Base-by-base conservation (phyloP, 2,329 filamentous ascomycete genomes). In the Graphilbum fragrans region DNA sequence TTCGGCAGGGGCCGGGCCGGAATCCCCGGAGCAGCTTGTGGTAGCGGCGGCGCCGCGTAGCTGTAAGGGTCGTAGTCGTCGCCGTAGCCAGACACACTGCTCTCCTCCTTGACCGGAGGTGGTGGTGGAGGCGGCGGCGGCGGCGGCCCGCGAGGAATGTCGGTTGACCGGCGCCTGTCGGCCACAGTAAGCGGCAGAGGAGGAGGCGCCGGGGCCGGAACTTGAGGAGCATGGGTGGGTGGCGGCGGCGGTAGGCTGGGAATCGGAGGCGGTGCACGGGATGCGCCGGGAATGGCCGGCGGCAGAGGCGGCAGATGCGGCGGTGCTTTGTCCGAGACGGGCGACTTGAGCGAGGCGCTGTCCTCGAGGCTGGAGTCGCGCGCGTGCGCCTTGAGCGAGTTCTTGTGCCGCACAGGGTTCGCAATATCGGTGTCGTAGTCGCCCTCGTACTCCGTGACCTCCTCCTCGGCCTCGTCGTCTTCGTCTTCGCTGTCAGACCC, bases 391-490 rank as follows among this genome's bases (percentile, higher is more conserved):
- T 90, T 94, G 46, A 96, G 62, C 1, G 90, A 88, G 62, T 94
- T 90, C 61, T 94, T 95, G 60, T 94, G 86, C 42, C 84, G 86
- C n/a, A 77, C 86, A 10, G 86, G 82, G n/a, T 88, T 86, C 2
- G 83, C 88, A 55, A 96, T 96, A 57, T 96, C 92, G 7, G 92
- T 96, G 52, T 96, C 92, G 57, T 96, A 96, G 55, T 96, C 92
- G 7, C 90, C 92, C 56, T 98, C 92, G 55, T 96, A 96, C 55
- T 95, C 90, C 0, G 86, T 93, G 27, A 86, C 73, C 53, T 93
- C 87, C 45, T 83, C 86, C 45, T 82, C 81, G 21, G 77, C 80
- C 14, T 81, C 80, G 25, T 78, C 78, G 25, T 82, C 80, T 20
- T 64, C 71, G 46, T 65, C 65, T 43, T 63, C 37, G 16, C 14